phyloP scores from a whole-genome alignment of 1,284 basidiomycete genomes.

The Ustanciosporium gigantosporum region DNA sequence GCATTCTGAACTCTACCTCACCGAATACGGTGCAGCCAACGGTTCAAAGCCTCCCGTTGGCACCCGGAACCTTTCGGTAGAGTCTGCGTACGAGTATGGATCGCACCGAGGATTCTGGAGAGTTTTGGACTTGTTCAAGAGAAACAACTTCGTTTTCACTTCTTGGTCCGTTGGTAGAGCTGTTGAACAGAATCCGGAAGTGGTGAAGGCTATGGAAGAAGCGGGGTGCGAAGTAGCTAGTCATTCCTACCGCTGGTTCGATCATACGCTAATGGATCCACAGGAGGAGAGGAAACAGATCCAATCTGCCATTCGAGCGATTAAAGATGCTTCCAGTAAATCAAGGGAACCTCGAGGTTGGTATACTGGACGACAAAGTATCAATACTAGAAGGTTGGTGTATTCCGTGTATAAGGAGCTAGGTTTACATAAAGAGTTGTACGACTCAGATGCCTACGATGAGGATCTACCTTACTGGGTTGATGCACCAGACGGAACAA shows the following conservation, averaged over 20 bases:
- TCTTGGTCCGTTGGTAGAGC: constrained; percentile 61
- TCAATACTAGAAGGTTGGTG: constrained; percentile 56
- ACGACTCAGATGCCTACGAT: constrained; percentile 58
- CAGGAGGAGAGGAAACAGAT: constrained; percentile 59
- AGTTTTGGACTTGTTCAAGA: constrained; percentile 59
- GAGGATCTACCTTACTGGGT: constrained; percentile 64
- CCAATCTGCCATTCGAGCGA: constrained; percentile 53
- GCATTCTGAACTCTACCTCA: constrained; percentile 54
- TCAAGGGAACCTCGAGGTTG: constrained; percentile 58
- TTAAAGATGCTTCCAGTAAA: constrained; percentile 52
- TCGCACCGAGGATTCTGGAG: constrained; percentile 62
- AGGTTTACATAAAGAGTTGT: constrained; percentile 45
- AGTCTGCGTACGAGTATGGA: constrained; percentile 62
- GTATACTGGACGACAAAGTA: constrained; percentile 62
- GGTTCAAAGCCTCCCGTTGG: constrained; percentile 32
- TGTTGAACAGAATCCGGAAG: constrained; percentile 60
- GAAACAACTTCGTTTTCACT: constrained; percentile 56
- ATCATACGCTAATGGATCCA: constrained; percentile 55
- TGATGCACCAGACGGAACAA: constrained; percentile 44
- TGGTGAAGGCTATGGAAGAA: constrained; percentile 54
- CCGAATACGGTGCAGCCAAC: constrained; percentile 55
- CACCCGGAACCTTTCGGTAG: constrained; percentile 58
- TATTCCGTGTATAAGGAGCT: constrained; percentile 53
- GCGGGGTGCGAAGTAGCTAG: constrained; percentile 60
- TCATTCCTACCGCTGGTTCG: constrained; percentile 62